Base-by-base conservation (phyloP, 768 basidiomycete genomes). In the Auricularia auricula-judae region DNA sequence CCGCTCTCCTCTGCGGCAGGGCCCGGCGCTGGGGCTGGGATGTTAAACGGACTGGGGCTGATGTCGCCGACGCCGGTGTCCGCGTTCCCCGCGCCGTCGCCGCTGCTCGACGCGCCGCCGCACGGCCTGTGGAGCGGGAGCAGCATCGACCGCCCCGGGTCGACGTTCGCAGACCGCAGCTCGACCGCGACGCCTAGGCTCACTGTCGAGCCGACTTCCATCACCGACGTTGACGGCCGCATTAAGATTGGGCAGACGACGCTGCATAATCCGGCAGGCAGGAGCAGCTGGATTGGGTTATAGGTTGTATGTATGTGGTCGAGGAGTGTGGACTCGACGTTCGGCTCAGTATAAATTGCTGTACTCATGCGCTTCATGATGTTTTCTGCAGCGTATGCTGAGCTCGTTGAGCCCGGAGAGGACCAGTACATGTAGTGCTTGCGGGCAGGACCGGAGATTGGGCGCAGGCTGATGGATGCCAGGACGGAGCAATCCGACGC, bases 161-260 rank as follows among this genome's bases (percentile, higher is more conserved):
- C 39, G 39, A 29, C 36, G n/a, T 64, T 64, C 21, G 66, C 63
- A 4, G 72, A 67, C 16, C 66, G 69, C 16, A 54, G 53, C 21
- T 7, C 62, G 12, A 23, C 29, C 21, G 34, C 63, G 62, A 65
- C n/a, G 44, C 23, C 18, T 62, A 67, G 23, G 72, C 64, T 47
- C 10, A n/a, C n/a, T 14, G 54, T 36, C 35, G 59, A 64, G 18
- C 64, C 33, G 58, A 34, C 12, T 58, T 16, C 51, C 35, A n/a
- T 71, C 80, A 72, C 74, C 79, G 3, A 68, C 21, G 21, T 8
- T 10, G 64, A 61, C 42, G 59, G 59, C 23, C 10, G 39, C 36
- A 66, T 98, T 61, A 98, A 98, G 75, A 95, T 99, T 72, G 93
- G 95, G 3, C 94, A 98, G 76, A 95, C 93, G 36, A 84, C 84